Conservation (phyloP, 2,329 filamentous ascomycete genomes). For the Rhinocladiella similis region DNA sequence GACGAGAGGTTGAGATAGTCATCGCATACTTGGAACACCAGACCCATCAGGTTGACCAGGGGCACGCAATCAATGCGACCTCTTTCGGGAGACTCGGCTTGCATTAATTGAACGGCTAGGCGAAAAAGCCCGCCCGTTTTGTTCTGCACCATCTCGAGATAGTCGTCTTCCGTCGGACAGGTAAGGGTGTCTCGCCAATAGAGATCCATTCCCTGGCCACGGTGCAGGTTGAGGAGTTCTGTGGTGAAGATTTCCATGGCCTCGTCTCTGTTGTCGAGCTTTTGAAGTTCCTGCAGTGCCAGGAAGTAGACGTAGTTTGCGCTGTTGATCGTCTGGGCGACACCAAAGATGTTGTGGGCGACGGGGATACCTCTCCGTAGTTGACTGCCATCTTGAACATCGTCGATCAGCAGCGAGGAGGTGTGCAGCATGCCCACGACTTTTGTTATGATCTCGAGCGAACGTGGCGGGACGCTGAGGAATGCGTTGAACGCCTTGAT, state of each 20-base stretch:
- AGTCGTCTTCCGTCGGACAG: conserved; percentile 49
- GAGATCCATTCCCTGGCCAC: conserved; percentile 51
- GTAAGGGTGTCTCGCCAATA: conserved; percentile 49
- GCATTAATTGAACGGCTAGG: conserved; percentile 48
- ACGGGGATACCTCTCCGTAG: conserved; percentile 50
- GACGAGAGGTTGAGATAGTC: conserved; percentile 86
- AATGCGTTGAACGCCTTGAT: conserved; percentile 48
- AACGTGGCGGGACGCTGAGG: conserved; percentile 43
- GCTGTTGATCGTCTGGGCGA: conserved; percentile 53
- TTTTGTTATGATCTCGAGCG: conserved; percentile 43
- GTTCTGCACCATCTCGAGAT: conserved; percentile 51
- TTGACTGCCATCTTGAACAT: conserved; percentile 51
- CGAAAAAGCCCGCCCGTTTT: conserved; percentile 52
- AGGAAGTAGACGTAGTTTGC: conserved; percentile 52
- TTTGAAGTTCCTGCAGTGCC: conserved; percentile 43
- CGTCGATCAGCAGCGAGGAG: conserved; percentile 50
- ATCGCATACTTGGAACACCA: conserved; percentile 52
- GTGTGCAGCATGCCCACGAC: conserved; percentile 49
- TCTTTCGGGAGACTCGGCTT: conserved; percentile 36
- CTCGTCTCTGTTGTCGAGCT: conserved; percentile 39
- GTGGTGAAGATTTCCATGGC: conserved; percentile 47
- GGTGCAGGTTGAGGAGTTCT: conserved; percentile 48
- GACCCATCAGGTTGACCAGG: conserved; percentile 64
- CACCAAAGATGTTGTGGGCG: conserved; percentile 52
- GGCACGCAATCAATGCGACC: conserved; percentile 46